These are phyloP conservation scores for Canna indica DNA, from an alignment of 176 grass and related monocot genomes.

Conservation along the genomic window DNA sequence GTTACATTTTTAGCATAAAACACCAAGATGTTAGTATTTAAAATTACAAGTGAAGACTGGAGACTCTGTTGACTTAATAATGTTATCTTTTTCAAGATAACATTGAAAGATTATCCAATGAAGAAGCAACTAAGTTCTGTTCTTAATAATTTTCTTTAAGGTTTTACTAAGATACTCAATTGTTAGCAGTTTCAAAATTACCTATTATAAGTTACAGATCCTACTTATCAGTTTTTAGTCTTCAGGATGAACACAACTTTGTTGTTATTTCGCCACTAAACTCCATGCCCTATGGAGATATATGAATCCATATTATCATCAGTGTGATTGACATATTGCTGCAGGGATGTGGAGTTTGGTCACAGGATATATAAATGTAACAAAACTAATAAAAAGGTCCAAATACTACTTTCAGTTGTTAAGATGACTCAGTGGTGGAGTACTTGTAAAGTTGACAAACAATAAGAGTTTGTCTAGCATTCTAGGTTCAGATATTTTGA, in stretches of 20 bases:
- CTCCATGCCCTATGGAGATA: not conserved
- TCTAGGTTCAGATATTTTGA: not conserved
- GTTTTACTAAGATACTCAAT: not conserved
- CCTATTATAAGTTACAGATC: not conserved
- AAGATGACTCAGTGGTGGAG: not conserved
- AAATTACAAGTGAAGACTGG: not conserved
- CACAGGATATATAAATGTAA: not conserved
- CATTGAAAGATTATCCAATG: not conserved
- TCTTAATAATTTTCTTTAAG: not conserved
- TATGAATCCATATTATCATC: not conserved
- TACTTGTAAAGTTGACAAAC: not conserved
- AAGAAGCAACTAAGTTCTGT: not conserved
- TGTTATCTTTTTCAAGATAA: too few species aligned
- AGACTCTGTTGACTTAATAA: too few species aligned
- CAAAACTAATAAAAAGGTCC: not conserved
- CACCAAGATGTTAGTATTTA: not conserved
- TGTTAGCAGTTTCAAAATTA: not conserved
- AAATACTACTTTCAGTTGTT: not conserved
- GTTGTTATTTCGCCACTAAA: not conserved
- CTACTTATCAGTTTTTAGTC: not conserved
- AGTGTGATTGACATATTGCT: not conserved
- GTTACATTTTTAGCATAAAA: not conserved
- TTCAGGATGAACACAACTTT: not conserved
- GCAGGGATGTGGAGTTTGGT: not conserved
- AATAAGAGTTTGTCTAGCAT: not conserved